Conservation (phyloP, 2,329 filamentous ascomycete species). For the Colletotrichum noveboracense region DNA sequence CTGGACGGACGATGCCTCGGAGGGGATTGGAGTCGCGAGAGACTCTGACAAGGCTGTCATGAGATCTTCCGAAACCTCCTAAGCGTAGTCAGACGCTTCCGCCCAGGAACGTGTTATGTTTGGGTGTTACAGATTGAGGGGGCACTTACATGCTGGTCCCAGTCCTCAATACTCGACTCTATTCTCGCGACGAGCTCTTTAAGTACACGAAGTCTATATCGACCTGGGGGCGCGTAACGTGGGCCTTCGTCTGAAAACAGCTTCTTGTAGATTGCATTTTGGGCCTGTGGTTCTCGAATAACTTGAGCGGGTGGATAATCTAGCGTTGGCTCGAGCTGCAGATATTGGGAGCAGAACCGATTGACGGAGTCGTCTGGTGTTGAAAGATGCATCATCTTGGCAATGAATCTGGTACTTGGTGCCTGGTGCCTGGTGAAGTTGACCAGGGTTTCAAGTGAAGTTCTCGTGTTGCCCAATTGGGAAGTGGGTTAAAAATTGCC, state of each 20-base stretch:
- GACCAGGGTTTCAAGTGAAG: not conserved
- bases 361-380: constrained; percentile 26
- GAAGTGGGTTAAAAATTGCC: not conserved
- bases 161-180: constrained; percentile 77
- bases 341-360: constrained; percentile 76
- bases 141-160: constrained; percentile 82
- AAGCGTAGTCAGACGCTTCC: constrained; percentile 16
- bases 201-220: constrained; percentile 75
- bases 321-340: constrained; percentile 73
- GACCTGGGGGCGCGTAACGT: constrained; percentile 64
- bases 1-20: constrained; percentile 70
- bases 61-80: constrained; percentile 87
- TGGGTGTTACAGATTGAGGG: not conserved
- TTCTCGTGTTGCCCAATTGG: not conserved
- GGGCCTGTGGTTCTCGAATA: constrained; percentile 66
- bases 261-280: constrained; percentile 68
- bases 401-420: not conserved
- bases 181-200: constrained; percentile 75
- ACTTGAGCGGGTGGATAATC: constrained; percentile 65
- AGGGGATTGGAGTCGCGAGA: constrained; percentile 66
- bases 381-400: not conserved
- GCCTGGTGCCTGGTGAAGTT: not conserved
- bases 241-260: constrained; percentile 68
- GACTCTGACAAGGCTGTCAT: constrained; percentile 72
- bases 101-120: not conserved